These are phyloP conservation scores for Penicillium glabrum DNA, from an alignment of 2,329 filamentous ascomycete species.

Conservation along the genomic window DNA sequence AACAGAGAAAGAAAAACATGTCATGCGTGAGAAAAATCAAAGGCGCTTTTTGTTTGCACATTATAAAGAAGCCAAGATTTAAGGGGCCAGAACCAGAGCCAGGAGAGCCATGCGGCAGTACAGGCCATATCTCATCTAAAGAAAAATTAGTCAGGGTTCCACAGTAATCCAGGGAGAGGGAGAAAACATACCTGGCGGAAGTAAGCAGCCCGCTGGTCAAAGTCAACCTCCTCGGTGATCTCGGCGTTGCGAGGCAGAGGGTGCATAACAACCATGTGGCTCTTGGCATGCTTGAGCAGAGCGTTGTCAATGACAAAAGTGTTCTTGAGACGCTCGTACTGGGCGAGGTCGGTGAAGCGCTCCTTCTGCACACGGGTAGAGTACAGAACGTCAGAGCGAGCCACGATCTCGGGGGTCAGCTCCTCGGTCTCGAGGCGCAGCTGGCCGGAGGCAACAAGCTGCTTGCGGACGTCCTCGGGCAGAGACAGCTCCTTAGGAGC, in stretches of 20 bases:
- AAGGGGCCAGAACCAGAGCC: constrained; percentile 78
- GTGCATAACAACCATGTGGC: constrained; percentile 91
- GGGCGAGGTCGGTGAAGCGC: constrained; percentile 76
- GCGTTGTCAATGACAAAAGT: constrained; percentile 87
- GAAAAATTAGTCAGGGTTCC: constrained; percentile 42
- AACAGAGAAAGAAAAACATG: constrained; percentile 21
- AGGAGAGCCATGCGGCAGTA: constrained; percentile 98
- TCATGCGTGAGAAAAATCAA: constrained; percentile 24
- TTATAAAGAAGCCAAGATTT: constrained; percentile 20
- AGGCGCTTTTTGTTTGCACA: constrained; percentile 16
- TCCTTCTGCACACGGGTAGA: constrained; percentile 97
- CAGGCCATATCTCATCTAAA: constrained; percentile 92
- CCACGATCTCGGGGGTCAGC: constrained; percentile 83
- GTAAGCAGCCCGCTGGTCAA: constrained; percentile 94
- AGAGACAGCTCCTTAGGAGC: constrained; percentile 76
- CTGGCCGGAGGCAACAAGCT: constrained; percentile 72
- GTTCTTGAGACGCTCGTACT: constrained; percentile 87
- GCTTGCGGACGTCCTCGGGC: constrained; percentile 70
- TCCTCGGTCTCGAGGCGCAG: constrained; percentile 72
- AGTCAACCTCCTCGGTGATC: constrained; percentile 93
- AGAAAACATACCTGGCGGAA: constrained; percentile 86
- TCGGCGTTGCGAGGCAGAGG: constrained; percentile 91
- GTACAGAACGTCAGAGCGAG: constrained; percentile 87
- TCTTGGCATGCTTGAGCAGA: constrained; percentile 87
- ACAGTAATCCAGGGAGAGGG: neutral